These are phyloP conservation scores for Ophiostoma sp. DNA, from an alignment of 2,329 filamentous ascomycete species.

Conservation along the genomic window DNA sequence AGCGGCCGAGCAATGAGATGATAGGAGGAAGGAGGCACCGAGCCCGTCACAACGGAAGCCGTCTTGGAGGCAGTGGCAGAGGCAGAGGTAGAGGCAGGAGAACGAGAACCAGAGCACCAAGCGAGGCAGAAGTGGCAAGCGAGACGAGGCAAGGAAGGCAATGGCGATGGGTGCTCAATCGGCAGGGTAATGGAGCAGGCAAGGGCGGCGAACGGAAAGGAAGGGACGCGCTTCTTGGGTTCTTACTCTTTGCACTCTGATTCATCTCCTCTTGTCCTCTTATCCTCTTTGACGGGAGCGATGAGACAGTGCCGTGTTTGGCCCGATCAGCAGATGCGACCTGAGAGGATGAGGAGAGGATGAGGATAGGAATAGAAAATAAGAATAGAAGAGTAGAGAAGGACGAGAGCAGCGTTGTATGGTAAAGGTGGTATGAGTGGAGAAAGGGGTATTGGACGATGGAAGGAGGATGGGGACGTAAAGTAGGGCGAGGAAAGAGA, in stretches of 20 bases:
- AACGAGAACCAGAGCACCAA: no score
- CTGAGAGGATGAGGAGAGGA: neutral
- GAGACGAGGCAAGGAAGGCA: neutral
- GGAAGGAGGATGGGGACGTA: neutral
- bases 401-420: neutral
- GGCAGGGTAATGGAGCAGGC: neutral
- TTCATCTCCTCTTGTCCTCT: no score
- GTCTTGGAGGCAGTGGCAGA: neutral
- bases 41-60: neutral
- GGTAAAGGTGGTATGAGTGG: neutral
- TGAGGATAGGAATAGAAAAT: no score
- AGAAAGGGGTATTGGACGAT: slow-evolving; percentile 1
- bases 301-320: neutral
- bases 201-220: neutral
- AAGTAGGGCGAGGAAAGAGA: neutral
- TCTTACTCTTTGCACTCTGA: neutral
- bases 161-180: neutral
- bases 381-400: neutral
- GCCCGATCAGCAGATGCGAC: no score
- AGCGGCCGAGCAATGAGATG: neutral
- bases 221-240: neutral
- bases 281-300: slow-evolving; percentile 1
- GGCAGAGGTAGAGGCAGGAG: neutral
- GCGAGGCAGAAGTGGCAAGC: neutral
- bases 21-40: slow-evolving; percentile 3